phyloP scores from a whole-genome alignment of 1,139 yeast genomes.

The Kurtzmaniella natalensis region DNA sequence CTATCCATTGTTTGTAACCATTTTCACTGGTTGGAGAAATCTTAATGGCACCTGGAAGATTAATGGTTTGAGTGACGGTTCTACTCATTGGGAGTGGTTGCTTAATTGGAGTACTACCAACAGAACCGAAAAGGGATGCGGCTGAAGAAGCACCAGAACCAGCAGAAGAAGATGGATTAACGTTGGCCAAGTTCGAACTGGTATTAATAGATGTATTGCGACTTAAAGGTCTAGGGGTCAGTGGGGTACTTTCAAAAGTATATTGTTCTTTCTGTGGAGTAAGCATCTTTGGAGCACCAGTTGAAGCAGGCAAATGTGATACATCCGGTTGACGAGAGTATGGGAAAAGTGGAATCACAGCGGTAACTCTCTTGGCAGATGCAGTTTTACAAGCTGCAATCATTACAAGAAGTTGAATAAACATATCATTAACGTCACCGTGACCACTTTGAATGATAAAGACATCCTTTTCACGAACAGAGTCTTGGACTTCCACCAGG shows the following conservation, averaged over 20 bases:
- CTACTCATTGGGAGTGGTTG: conserved; percentile 7
- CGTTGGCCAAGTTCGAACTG: background rate
- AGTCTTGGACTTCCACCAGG: conserved; percentile 74
- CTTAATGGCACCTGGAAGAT: conserved; percentile 24
- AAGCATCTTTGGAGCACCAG: conserved; percentile 41
- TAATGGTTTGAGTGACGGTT: conserved; percentile 19
- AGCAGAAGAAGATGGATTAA: background rate
- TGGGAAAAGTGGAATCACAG: conserved; percentile 91
- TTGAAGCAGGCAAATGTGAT: conserved; percentile 74
- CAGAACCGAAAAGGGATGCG: conserved; percentile 9
- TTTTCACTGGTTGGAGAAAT: conserved; percentile 32
- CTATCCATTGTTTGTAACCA: conserved; percentile 92
- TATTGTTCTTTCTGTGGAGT: conserved; percentile 36
- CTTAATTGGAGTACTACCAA: conserved; percentile 5
- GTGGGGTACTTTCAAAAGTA: conserved; percentile 62
- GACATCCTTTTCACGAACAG: conserved; percentile 92
- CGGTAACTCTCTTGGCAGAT: conserved; percentile 89
- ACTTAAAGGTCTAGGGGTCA: conserved; percentile 48
- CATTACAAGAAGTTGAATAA: conserved; percentile 82
- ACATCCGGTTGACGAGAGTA: conserved; percentile 95
- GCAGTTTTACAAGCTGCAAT: conserved; percentile 95
- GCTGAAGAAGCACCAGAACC: conserved; percentile 1
- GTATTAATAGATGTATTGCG: conserved; percentile 9
- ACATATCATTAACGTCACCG: conserved; percentile 88
- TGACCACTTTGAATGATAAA: conserved; percentile 79